Percentiles rank a stretch among this genome's conserved stretches.
Conservation (phyloP, 1,284 basidiomycete species). For the Tilletia horrida region DNA sequence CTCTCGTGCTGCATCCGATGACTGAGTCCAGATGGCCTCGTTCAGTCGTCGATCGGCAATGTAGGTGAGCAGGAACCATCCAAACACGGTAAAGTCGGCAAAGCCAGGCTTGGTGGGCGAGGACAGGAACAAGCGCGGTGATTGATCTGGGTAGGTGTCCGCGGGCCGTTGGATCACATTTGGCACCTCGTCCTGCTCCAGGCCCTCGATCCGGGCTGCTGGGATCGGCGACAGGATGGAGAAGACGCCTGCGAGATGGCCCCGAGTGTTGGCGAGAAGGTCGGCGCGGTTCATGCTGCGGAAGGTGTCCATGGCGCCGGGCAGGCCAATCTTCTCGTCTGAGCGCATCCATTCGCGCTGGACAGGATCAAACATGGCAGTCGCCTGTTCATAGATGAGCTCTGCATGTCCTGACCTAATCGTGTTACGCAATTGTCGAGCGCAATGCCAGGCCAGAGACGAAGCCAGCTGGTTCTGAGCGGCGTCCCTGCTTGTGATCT, state of each 20-base stretch:
- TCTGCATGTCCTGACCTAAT: background rate
- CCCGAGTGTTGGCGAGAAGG: background rate
- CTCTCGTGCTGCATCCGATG: background rate
- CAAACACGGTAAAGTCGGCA: constrained; percentile 10
- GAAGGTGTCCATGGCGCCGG: background rate
- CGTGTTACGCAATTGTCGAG: background rate
- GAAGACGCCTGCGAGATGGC: background rate
- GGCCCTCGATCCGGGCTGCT: background rate
- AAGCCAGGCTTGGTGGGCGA: background rate
- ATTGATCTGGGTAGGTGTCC: too few relatives aligned
- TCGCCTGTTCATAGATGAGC: background rate
- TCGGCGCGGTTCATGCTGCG: background rate
- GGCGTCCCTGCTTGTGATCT: background rate
- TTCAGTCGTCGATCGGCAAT: background rate
- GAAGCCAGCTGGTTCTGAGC: background rate
- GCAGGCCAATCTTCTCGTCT: constrained; percentile 7
- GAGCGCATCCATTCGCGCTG: constrained; percentile 8
- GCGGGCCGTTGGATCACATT: too few relatives aligned
- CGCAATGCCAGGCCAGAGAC: background rate
- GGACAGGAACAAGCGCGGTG: background rate
- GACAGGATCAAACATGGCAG: background rate
- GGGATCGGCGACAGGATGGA: background rate
- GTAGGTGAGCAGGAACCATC: constrained; percentile 14
- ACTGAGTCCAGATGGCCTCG: constrained; percentile 6
- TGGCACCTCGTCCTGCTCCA: too few relatives aligned